These are phyloP conservation scores for Emericellopsis terricola DNA, from an alignment of 495 filamentous ascomycete species.

Conservation along the genomic window DNA sequence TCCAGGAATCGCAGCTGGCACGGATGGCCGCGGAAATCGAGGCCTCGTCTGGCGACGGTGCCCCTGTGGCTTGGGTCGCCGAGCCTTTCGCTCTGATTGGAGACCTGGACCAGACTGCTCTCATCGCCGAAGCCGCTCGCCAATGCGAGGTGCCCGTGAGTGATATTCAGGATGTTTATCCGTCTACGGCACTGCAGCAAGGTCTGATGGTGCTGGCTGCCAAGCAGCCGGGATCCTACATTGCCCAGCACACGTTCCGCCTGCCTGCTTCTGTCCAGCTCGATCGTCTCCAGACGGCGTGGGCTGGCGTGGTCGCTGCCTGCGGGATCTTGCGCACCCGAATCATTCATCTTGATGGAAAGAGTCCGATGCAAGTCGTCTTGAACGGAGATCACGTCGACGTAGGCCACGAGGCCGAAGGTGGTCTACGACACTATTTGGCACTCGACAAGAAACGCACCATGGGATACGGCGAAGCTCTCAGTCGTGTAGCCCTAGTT, in stretches of 20 bases:
- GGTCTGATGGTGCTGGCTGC: slow-evolving; percentile 21
- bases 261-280: slow-evolving; percentile 20
- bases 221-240: slow-evolving; percentile 15
- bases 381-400: neutral
- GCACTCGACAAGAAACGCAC: neutral
- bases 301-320: neutral
- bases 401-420: neutral
- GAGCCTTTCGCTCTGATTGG: too few species aligned
- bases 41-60: too few species aligned
- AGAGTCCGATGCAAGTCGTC: neutral
- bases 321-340: neutral
- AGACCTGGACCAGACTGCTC: too few species aligned
- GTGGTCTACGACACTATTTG: too few species aligned
- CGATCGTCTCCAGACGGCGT: neutral
- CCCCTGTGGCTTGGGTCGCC: too few species aligned
- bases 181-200: slow-evolving; percentile 30
- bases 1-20: too few species aligned
- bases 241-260: slow-evolving; percentile 15
- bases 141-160: too few species aligned
- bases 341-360: neutral
- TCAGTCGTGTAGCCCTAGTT: neutral
- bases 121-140: too few species aligned
- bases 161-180: slow-evolving; percentile 40
- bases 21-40: too few species aligned
- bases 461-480: slow-evolving; percentile 1